Evolutionary conservation across 768 basidiomycete genomes (phyloP), one percentile per base, ranked within the genome.

Genomic region (Russula foetens): DNA sequence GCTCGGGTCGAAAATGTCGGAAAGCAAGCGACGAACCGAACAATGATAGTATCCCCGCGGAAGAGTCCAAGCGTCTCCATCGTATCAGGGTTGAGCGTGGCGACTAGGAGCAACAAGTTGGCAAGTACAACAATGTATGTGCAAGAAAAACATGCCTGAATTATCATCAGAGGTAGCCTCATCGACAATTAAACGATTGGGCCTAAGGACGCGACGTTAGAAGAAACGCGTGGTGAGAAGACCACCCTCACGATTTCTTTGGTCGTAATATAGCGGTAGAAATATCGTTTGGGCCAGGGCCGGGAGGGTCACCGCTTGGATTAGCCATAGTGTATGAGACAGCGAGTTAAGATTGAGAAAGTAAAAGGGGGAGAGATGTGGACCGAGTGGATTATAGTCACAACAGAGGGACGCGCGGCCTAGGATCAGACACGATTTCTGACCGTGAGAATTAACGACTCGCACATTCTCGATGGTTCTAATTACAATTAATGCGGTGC

Each of bases 111-210:
- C 33, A 6, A 7, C 33, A 6, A 7, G 48, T 64, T 29, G 53
- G 31, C 45, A 21, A 51, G 41, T 24, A 21, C 28, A 43, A 41
- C 21, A 19, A 45, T 12, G 4, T 1, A 19, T 24, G 14, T n/a
- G 24, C 26, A 38, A 38, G 56, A 11, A 14, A 14, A 7, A 64
- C 82, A 70, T 69, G 88, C 90, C 90, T 73, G 92, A 96, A 80
- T 98, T 99, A 72, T 99, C 97, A 74, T 99, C 97, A 38, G 88
- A 79, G 17, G 86, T 81, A 38, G 93, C 85, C 71, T 99, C 97
- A 70, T 98, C 96, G 66, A 98, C 95, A 70, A 98, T 90, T 64
- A 99, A 83, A 71, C 96, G 92, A 79, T 98, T 97, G 33, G 97
- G 96, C 24, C 95, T 98, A 69, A 3, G 4, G 67, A 54, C 35